phyloP scores from a whole-genome alignment of 495 filamentous ascomycete genomes.

The Penicillium daleae region DNA sequence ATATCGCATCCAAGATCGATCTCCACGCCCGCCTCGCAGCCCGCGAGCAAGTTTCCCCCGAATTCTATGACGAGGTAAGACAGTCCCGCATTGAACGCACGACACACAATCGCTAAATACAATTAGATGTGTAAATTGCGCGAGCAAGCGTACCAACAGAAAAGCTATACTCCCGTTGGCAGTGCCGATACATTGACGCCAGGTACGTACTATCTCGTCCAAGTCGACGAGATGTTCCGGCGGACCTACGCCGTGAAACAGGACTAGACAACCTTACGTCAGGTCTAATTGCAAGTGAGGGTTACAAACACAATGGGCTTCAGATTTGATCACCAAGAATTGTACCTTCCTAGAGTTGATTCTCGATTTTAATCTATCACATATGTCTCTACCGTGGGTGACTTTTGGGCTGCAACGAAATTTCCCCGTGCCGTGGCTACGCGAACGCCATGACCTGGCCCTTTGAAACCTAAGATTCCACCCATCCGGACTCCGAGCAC shows the following conservation, averaged over 20 bases:
- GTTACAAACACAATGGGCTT: neutral
- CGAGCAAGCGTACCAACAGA: conserved; percentile 82
- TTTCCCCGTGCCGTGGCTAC: neutral
- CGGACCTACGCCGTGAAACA: conserved; percentile 73
- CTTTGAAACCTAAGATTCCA: neutral
- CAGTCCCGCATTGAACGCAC: neutral
- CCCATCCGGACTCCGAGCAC: neutral
- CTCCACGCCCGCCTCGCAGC: conserved; percentile 66
- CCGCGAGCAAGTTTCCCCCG: conserved; percentile 67
- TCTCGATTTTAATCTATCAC: neutral
- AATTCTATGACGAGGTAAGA: conserved; percentile 77
- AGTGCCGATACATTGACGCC: conserved; percentile 63
- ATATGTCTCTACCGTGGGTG: neutral
- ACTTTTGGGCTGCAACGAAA: conserved; percentile 3
- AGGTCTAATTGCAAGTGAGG: neutral
- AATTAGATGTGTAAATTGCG: conserved; percentile 78
- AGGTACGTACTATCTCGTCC: conserved; percentile 77
- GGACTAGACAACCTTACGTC: conserved; percentile 53
- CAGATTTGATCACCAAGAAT: too few species aligned
- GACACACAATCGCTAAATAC: neutral
- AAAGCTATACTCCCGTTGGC: conserved; percentile 70
- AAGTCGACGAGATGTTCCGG: conserved; percentile 82
- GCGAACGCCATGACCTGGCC: neutral
- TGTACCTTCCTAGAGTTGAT: too few species aligned
- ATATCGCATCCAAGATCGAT: conserved; percentile 68